Evolutionary conservation across 305 asterid species (phyloP).

Genomic region (Solanum hybrid): DNA sequence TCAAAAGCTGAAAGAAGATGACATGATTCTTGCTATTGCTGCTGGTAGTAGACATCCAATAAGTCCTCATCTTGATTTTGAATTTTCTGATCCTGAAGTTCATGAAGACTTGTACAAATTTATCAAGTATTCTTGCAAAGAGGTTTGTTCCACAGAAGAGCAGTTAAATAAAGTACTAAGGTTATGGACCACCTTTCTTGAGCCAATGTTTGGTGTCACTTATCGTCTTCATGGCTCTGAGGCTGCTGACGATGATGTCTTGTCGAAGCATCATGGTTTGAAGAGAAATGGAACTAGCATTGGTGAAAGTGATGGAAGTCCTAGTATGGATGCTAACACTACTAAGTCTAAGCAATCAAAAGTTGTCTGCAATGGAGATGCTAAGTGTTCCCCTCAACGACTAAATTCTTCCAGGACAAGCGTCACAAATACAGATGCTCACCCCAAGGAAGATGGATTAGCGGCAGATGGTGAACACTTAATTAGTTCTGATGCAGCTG

Average conservation of each 20-base stretch:
- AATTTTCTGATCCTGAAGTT: slow-evolving; percentile 64
- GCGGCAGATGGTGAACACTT: slow-evolving; percentile 38
- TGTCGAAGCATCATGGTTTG: slow-evolving; percentile 30
- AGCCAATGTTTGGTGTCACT: slow-evolving; percentile 74
- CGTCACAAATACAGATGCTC: slow-evolving; percentile 32
- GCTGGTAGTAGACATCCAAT: slow-evolving; percentile 78
- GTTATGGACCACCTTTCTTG: slow-evolving; percentile 86
- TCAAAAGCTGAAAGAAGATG: slow-evolving; percentile 73
- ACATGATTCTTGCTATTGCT: slow-evolving; percentile 62
- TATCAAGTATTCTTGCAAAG: slow-evolving; percentile 82
- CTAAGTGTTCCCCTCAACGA: slow-evolving; percentile 40
- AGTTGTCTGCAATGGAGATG: slow-evolving; percentile 49
- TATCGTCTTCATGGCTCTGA: slow-evolving; percentile 44
- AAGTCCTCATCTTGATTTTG: slow-evolving; percentile 68
- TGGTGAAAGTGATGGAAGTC: slow-evolving; percentile 61
- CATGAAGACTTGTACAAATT: slow-evolving; percentile 83
- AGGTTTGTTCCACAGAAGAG: slow-evolving; percentile 89
- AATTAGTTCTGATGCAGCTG: slow-evolving; percentile 31
- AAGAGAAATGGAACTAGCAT: slow-evolving; percentile 29
- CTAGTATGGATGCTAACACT: slow-evolving; percentile 34
- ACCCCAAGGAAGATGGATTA: slow-evolving; percentile 39
- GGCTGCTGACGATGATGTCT: slow-evolving; percentile 38
- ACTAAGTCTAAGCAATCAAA: slow-evolving; percentile 47
- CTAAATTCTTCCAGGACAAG: slow-evolving; percentile 31
- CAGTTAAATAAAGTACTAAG: slow-evolving; percentile 68